Base-by-base conservation (phyloP, 345 rosid species). In the Dovyalis caffra region DNA sequence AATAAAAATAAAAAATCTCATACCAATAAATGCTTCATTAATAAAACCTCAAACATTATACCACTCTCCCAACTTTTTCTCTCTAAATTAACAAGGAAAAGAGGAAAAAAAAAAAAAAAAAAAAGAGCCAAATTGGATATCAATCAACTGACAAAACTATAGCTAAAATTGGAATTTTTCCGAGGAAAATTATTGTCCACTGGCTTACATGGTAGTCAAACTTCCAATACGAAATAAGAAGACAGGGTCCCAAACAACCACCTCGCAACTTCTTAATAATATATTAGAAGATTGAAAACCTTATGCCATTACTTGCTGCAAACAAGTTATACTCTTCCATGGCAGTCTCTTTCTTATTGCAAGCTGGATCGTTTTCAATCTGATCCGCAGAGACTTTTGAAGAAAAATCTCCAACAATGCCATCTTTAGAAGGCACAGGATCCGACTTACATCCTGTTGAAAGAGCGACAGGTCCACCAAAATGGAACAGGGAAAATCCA, bases 281-380 rank as follows among this genome's bases (percentile, higher is more conserved):
- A 29, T 76, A 70, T 84, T 76, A 87, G 84, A 86, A 88, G 82
- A 92, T 75, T 38, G 94, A 86, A 90, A 91, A 92, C 78, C 87
- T 84, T 68, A 88, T 31, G 69, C 89, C 87, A 56, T 88, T 89
- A 61, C 87, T 89, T 40, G 86, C 83, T 16, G 95, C 95, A 86
- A 95, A 95, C 91, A 93, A 84, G 86, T 89, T 91, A 87, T 95
- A 93, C 75, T 95, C 91, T 82, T 90, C 95, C 58, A 87, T 66
- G 16, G 82, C 71, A 51, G 81, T 77, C 80, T 85, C 90, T 79
- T 80, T 88, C 73, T 87, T 83, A 77, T 75, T 74, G 86, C 88
- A 78, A 73, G 76, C 83, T 38, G 81, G 77, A 80, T 79, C 81
- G n/a, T 84, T 80, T 76, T 85, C 86, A 6, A 45, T 73, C 45